Percentiles rank a stretch among this genome's conserved stretches.
These are phyloP conservation scores for Macroventuria anomochaeta DNA, from an alignment of 2,329 filamentous ascomycete genomes.

Conservation along the genomic window DNA sequence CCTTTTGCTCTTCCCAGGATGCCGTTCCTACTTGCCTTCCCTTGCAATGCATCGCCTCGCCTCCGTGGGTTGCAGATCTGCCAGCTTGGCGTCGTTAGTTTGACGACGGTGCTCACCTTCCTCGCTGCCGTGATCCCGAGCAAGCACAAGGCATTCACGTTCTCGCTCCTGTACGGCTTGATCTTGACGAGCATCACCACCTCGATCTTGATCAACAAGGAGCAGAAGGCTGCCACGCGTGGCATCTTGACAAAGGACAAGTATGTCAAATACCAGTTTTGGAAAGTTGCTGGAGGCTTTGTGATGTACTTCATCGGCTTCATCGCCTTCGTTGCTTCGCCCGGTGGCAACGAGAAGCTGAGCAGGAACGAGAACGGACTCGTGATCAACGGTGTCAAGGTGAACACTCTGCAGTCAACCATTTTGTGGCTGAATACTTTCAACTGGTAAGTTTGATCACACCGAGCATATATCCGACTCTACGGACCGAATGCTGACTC, in stretches of 20 bases:
- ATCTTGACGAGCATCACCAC: constrained; percentile 30
- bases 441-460: constrained; percentile 29
- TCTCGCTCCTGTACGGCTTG: constrained; percentile 31
- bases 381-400: constrained; percentile 28
- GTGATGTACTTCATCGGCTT: constrained; percentile 30
- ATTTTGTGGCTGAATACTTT: constrained; percentile 33
- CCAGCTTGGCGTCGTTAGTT: constrained; percentile 23
- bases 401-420: constrained; percentile 27
- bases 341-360: constrained; percentile 8
- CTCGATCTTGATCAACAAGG: constrained; percentile 26
- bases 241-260: constrained; percentile 29
- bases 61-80: constrained; percentile 29
- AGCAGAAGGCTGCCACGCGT: constrained; percentile 24
- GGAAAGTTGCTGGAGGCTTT: constrained; percentile 29
- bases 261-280: constrained; percentile 33
- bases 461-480: background rate
- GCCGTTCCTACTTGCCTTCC: constrained; percentile 10
- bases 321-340: constrained; percentile 17
- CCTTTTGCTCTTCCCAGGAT: constrained; percentile 5
- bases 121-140: constrained; percentile 27
- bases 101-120: constrained; percentile 26
- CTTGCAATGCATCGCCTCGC: constrained; percentile 22
- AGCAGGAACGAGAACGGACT: constrained; percentile 18
- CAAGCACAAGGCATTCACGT: constrained; percentile 31
- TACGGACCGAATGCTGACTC: constrained; percentile 5